Evolutionary conservation across 2,329 filamentous ascomycete genomes (phyloP), one percentile per base, ranked within the genome.

Genomic region (Fusarium luffae): DNA sequence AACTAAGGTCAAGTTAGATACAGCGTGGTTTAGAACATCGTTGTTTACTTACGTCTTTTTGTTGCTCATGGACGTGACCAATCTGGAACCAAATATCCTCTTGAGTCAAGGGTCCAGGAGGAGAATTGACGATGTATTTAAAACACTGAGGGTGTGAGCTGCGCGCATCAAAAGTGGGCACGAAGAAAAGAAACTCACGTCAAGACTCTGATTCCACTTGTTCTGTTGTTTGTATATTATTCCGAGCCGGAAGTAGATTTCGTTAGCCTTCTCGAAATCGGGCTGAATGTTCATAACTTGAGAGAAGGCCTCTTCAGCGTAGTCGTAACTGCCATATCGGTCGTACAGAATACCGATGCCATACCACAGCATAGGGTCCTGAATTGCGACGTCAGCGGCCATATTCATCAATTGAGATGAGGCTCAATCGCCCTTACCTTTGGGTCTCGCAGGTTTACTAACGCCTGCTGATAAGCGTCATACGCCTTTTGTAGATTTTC

Each of bases 21-120:
- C 54, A 82, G n/a, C 9, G 34, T 43, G 13, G 19, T 37, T 37
- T 13, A 7, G 23, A 16, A 19, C 13, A 14, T 18, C 7, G n/a
- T n/a, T 18, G 10, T n/a, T n/a, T 18, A 86, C 93, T 83, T 85
- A 97, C 94, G 77, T 99, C 96, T 86, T 98, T 98, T 81, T 98
- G 95, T 77, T 98, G 96, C 79, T 99, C 96, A 76, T 99, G 94
- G 51, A 99, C 96, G 79, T 99, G 96, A 27, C 96, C 96, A 77
- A 99, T 98, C 81, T 99, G 96, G 84, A 99, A 99, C 95, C 95
- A 98, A 65, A 99, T 99, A 75, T 99, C 96, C 80, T 98, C 95
- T 79, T 98, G 94, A 0, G 94, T 98, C 74, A 99, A 81, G 4
- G 96, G 96, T 6, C 93, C 90, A 5, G 96, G 96, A 28, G 96